These are phyloP conservation scores for Plectranthus barbatus DNA, from an alignment of 257 asterid genomes.

Conservation along the genomic window DNA sequence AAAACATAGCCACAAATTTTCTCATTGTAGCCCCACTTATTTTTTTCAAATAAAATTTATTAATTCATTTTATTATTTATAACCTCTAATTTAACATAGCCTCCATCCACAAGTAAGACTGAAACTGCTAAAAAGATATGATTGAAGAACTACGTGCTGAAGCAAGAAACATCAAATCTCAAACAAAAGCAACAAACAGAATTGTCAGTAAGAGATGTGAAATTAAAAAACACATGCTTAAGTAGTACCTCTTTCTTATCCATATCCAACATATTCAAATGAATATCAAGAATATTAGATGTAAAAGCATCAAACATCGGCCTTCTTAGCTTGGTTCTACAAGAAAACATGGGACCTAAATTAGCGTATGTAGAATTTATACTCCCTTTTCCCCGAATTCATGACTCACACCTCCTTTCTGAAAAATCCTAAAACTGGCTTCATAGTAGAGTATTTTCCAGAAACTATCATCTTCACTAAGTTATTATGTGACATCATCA, in stretches of 20 bases:
- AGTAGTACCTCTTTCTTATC: constrained; percentile 49
- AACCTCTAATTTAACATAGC: too few species aligned
- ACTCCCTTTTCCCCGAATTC: not conserved
- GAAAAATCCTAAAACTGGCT: not conserved
- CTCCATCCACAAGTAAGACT: too few species aligned
- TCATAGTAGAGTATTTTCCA: not conserved
- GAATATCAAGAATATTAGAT: constrained; percentile 53
- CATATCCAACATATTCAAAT: constrained; percentile 42
- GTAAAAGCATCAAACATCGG: constrained; percentile 49
- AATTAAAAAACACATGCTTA: not conserved
- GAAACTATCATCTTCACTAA: not conserved
- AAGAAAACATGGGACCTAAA: constrained; percentile 2
- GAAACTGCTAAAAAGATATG: too few species aligned
- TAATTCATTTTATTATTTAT: too few species aligned
- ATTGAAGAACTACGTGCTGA: too few species aligned
- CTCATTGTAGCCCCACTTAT: too few species aligned
- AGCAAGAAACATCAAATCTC: not conserved
- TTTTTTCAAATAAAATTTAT: too few species aligned
- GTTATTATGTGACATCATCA: not conserved
- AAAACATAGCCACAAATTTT: too few species aligned
- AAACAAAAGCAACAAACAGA: not conserved
- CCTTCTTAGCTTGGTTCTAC: constrained; percentile 53
- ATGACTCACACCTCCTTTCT: not conserved
- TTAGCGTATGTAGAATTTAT: not conserved
- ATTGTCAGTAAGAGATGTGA: not conserved